Percentiles rank a stretch among this genome's conserved stretches.
These are phyloP conservation scores for Vaccinium macrocarpon DNA, from an alignment of 148 eudicot genomes.

Conservation along the genomic window DNA sequence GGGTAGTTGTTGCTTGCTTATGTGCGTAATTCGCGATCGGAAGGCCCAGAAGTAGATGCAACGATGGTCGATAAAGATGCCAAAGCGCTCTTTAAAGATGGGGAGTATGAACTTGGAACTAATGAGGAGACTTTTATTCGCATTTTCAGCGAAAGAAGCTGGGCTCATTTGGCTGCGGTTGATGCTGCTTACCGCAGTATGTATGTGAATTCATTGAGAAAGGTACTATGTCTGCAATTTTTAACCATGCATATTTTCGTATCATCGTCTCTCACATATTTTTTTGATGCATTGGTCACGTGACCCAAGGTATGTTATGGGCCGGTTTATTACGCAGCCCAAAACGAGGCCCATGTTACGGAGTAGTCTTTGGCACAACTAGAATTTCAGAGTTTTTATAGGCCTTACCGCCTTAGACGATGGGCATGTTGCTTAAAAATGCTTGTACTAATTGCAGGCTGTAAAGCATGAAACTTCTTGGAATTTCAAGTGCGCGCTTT, in stretches of 20 bases:
- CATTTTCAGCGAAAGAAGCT: conserved; percentile 69
- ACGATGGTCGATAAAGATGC: conserved; percentile 62
- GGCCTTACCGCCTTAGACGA: not conserved
- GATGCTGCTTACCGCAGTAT: conserved; percentile 44
- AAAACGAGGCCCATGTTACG: not conserved
- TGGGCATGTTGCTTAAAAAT: not conserved
- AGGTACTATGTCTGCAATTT: conserved; percentile 20
- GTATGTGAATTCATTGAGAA: conserved; percentile 43
- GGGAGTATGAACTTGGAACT: conserved; percentile 78
- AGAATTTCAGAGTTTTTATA: not conserved
- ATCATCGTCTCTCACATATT: not conserved
- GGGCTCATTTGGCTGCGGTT: conserved; percentile 73
- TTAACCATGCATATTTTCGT: not conserved
- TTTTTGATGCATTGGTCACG: not conserved
- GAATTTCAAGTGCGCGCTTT: conserved; percentile 34
- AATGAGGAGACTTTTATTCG: conserved; percentile 69
- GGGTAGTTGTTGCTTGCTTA: conserved; percentile 67
- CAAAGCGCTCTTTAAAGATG: conserved; percentile 70
- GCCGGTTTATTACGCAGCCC: not conserved
- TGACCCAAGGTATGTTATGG: not conserved
- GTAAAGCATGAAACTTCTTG: conserved; percentile 54
- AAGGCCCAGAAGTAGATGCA: conserved; percentile 70
- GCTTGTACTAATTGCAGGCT: conserved; percentile 28
- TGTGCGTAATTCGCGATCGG: conserved; percentile 44
- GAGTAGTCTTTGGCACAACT: not conserved